These are phyloP conservation scores for Eutrema yunnanense DNA, from an alignment of 345 rosid genomes.

Conservation along the genomic window DNA sequence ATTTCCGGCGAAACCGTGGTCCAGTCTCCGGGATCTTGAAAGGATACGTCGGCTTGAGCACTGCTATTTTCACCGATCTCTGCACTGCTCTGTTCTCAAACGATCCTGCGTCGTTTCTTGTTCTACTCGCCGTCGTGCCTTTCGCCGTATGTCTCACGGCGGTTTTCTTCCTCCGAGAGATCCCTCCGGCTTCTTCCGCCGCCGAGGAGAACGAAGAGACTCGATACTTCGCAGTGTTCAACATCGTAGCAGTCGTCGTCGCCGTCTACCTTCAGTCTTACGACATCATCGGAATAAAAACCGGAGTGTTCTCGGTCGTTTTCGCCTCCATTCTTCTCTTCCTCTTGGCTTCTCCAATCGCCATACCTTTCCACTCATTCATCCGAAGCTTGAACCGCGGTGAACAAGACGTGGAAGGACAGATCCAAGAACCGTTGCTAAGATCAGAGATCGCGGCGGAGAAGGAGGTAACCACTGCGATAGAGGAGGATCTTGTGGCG, in stretches of 20 bases:
- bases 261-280: constrained; percentile 68
- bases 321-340: constrained; percentile 47
- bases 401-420: constrained; percentile 37
- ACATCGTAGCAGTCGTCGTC: constrained; percentile 58
- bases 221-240: constrained; percentile 56
- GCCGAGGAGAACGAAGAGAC: constrained; percentile 56
- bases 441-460: constrained; percentile 12
- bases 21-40: constrained; percentile 90
- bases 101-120: constrained; percentile 52
- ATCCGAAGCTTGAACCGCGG: constrained; percentile 30
- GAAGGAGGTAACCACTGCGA: background rate
- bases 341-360: constrained; percentile 59
- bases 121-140: constrained; percentile 69
- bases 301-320: constrained; percentile 27
- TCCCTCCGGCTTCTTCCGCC: constrained; percentile 44
- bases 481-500: constrained; percentile 3
- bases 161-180: constrained; percentile 74
- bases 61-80: constrained; percentile 89
- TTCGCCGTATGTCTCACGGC: constrained; percentile 74
- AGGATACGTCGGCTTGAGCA: constrained; percentile 84
- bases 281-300: constrained; percentile 47
- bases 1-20: constrained; percentile 83
- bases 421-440: constrained; percentile 47
- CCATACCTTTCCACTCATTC: constrained; percentile 47
- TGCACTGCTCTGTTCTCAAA: constrained; percentile 73